Evolutionary conservation across 805 yeast species (phyloP).

Genomic region (Scheffersomyces spartinae): DNA sequence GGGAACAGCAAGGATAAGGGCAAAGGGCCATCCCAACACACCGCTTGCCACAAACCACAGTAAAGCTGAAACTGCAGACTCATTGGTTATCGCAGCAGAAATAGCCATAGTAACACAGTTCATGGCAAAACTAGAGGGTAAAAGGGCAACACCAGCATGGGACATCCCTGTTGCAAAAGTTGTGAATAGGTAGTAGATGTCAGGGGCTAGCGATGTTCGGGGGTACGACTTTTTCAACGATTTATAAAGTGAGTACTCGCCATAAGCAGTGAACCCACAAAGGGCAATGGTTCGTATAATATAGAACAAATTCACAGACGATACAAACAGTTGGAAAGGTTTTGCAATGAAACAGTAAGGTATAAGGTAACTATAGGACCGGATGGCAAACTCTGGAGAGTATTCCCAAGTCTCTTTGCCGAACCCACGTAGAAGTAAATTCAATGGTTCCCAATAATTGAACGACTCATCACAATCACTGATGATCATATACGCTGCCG

Average conservation of each 20-base stretch:
- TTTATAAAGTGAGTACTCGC: no score
- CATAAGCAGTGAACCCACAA: conserved; percentile 23
- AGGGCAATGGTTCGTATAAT: conserved; percentile 32
- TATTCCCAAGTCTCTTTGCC: conserved; percentile 97
- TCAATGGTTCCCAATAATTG: conserved; percentile 93
- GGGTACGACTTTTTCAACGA: no score
- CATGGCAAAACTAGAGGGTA: conserved; percentile 74
- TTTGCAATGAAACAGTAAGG: conserved; percentile 28
- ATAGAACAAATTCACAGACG: conserved; percentile 30
- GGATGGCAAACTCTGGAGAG: conserved; percentile 76
- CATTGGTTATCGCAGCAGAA: conserved; percentile 16
- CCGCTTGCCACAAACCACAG: conserved; percentile 54
- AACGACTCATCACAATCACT: conserved; percentile 89
- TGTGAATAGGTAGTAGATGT: no score
- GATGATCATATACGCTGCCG: conserved; percentile 51
- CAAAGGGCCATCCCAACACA: conserved; percentile 86
- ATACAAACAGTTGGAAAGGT: conserved; percentile 7
- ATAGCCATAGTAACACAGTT: conserved; percentile 34
- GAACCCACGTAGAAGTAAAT: conserved; percentile 62
- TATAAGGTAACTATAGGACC: conserved; percentile 72
- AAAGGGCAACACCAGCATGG: conserved; percentile 75
- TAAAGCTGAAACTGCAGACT: conserved; percentile 17
- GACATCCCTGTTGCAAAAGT: conserved; percentile 70
- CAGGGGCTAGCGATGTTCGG: no score
- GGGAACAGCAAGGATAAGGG: conserved; percentile 53